These are phyloP conservation scores for Blastobotrys apis DNA, from an alignment of 1,139 yeast species.

Conservation along the genomic window DNA sequence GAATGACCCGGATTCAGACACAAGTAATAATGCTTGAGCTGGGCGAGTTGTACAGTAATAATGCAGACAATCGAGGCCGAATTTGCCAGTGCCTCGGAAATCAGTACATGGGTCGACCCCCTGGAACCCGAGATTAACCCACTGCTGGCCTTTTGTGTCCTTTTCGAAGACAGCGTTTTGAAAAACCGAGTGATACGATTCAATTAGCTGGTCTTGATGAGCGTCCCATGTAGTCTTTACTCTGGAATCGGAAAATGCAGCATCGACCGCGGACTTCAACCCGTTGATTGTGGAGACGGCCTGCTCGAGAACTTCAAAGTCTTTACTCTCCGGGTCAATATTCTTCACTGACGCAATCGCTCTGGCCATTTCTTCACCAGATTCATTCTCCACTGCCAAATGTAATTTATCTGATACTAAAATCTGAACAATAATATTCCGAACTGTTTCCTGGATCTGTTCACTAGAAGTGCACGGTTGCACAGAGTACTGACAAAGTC, in stretches of 20 bases:
- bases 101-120: slow-evolving; percentile 38
- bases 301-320: not conserved
- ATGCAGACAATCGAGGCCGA: slow-evolving; percentile 32
- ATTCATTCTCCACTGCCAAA: not conserved
- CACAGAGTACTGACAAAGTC: slow-evolving; percentile 4
- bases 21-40: slow-evolving; percentile 17
- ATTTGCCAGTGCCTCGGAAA: slow-evolving; percentile 36
- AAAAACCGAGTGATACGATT: slow-evolving; percentile 17
- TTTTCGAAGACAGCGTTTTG: not conserved
- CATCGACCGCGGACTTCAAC: not conserved
- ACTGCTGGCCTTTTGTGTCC: slow-evolving; percentile 26
- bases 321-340: not conserved
- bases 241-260: not conserved
- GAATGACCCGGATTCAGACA: slow-evolving; percentile 30
- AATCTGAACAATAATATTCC: not conserved
- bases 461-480: slow-evolving; percentile 1
- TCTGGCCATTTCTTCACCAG: not conserved
- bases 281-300: not conserved
- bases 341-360: slow-evolving; percentile 6
- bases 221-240: slow-evolving; percentile 15
- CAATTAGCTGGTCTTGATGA: slow-evolving; percentile 9
- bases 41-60: slow-evolving; percentile 25
- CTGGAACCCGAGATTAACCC: slow-evolving; percentile 40
- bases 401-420: not conserved
- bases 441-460: not conserved